Evolutionary conservation across 768 basidiomycete genomes (phyloP), one percentile per base, ranked within the genome.

Genomic region (Trametes cubensis): DNA sequence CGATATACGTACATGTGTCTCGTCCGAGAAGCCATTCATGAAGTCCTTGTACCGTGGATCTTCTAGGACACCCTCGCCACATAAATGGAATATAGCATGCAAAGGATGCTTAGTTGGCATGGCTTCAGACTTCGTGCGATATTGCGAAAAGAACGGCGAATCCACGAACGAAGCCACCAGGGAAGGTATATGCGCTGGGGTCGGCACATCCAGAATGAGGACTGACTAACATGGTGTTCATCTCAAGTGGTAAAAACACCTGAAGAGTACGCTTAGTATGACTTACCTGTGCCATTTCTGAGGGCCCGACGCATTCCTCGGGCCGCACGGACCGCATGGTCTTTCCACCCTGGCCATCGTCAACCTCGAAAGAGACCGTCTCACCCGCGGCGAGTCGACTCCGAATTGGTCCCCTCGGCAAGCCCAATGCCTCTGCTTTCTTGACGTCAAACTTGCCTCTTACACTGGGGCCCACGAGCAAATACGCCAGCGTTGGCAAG

Each of bases 171-270:
- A 75, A 15, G 80, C 72, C 25, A 82, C 39, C 15, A 92, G 72
- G 6, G 80, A 74, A 1, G 79, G 75, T 18, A 89, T 84, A 70
- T 89, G 84, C 30, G 72, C 77, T 0, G 79, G 74, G 0, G 83
- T 81, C 0, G 94, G 90, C 14, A 90, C 82, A 66, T 95, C 91
- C 46, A 95, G 73, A 6, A 94, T 71, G 23, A 88, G 71, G 3
- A 80, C 86, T 85, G 91, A 66, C 58, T 64, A 52, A n/a, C 26
- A 42, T 49, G 50, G 5, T 13, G 6, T n/a, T 42, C 26, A 26
- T 11, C 15, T 42, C 15, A 18, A 2, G 18, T 28, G 46, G 28
- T 23, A 30, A 7, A 40, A 26, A 38, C 38, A 20, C 18, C 6
- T 3, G 20, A 52, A 14, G 28, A 11, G 5, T 25, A n/a, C 45